A percentile compares a stretch with the other conserved stretches of the same genome.
Conservation (phyloP, 106 monocot genomes). For the Allium sativum region DNA sequence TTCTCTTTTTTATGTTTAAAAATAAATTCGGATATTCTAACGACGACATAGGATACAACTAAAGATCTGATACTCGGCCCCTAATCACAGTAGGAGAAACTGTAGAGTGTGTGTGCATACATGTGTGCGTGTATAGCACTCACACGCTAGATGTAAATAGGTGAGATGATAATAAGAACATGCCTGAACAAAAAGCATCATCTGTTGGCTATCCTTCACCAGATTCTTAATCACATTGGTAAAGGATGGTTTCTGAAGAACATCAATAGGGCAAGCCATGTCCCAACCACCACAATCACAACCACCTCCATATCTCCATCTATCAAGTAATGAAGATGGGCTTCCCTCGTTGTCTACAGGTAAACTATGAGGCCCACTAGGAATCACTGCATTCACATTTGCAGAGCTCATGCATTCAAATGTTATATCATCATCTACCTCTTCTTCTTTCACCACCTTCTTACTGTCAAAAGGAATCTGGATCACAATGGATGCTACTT, state of each 20-base stretch:
- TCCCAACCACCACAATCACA: slow-evolving; percentile 99
- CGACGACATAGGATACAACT: too few species aligned
- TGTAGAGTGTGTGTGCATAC: too few species aligned
- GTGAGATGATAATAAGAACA: background rate
- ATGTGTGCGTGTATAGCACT: too few species aligned
- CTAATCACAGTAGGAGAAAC: too few species aligned
- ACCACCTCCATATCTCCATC: slow-evolving; percentile 74
- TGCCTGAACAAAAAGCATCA: slow-evolving; percentile 71
- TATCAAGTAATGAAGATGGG: slow-evolving; percentile 73
- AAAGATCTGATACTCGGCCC: too few species aligned
- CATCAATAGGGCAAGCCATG: slow-evolving; percentile 75
- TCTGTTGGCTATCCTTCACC: slow-evolving; percentile 20
- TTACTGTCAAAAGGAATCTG: slow-evolving; percentile 48
- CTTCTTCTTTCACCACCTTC: slow-evolving; percentile 6
- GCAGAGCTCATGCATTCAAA: slow-evolving; percentile 3
- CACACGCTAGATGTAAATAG: too few species aligned
- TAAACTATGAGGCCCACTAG: slow-evolving; percentile 60
- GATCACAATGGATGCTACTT: slow-evolving; percentile 52
- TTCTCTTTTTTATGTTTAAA: too few species aligned
- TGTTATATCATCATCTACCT: background rate
- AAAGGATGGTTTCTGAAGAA: slow-evolving; percentile 27
- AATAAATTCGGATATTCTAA: too few species aligned
- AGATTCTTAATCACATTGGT: slow-evolving; percentile 9
- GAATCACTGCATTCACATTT: slow-evolving; percentile 47
- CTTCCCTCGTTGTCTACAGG: slow-evolving; percentile 45